Evolutionary conservation across 75 land plant genomes (phyloP).

Genomic region (Isoetes taiwanensis): DNA sequence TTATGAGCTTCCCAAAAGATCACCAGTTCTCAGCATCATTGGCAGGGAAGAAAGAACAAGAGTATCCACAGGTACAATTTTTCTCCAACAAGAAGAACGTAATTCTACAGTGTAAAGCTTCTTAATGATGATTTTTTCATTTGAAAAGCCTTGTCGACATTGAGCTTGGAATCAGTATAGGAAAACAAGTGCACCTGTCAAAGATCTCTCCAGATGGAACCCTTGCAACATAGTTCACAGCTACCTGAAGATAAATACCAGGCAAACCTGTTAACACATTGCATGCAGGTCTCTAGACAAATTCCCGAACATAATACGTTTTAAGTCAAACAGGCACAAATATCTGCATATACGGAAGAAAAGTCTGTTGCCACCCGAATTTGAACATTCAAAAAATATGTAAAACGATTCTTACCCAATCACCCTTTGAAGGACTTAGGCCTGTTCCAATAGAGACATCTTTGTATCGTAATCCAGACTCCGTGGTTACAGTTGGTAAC

Average conservation of each 20-base stretch:
- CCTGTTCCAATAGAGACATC: not conserved
- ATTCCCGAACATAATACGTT: not conserved
- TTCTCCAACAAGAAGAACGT: too few relatives aligned
- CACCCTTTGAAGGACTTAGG: not conserved
- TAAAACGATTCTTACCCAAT: not conserved
- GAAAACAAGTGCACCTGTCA: not conserved
- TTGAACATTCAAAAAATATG: not conserved
- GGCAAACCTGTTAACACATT: not conserved
- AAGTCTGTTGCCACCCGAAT: not conserved
- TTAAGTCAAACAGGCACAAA: not conserved
- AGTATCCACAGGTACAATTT: too few relatives aligned
- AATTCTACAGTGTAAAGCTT: too few relatives aligned
- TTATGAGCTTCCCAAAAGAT: too few relatives aligned
- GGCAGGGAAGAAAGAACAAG: too few relatives aligned
- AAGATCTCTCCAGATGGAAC: constrained; percentile 1
- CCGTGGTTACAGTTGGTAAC: not conserved
- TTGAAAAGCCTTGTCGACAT: too few relatives aligned
- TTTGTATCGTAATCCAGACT: not conserved
- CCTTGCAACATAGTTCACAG: constrained; percentile 3
- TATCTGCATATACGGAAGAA: not conserved
- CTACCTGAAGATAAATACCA: not conserved
- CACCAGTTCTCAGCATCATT: too few relatives aligned
- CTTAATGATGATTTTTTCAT: too few relatives aligned
- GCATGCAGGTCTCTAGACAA: not conserved
- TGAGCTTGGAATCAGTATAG: not conserved